Evolutionary conservation across 2,329 filamentous ascomycete species (phyloP).

Genomic region (Hypoxylon sp.): DNA sequence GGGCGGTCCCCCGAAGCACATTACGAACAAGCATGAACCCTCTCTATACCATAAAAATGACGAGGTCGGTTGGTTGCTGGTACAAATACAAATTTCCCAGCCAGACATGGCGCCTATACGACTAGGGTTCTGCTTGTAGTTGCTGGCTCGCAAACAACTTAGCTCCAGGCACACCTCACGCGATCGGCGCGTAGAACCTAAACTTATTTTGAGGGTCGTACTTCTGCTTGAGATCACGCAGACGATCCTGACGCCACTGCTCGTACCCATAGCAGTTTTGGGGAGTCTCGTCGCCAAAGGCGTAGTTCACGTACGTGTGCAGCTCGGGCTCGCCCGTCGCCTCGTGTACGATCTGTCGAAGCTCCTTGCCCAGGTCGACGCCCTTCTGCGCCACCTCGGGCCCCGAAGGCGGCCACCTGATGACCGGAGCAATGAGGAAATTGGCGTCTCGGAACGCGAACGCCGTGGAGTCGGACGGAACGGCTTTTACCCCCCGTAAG

Average conservation of each 20-base stretch:
- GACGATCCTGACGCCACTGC: constrained; percentile 48
- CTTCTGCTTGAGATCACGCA: constrained; percentile 47
- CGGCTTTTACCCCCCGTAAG: constrained; percentile 29
- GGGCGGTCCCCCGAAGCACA: no score
- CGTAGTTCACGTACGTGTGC: constrained; percentile 49
- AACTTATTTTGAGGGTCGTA: constrained; percentile 47
- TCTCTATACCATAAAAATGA: no score
- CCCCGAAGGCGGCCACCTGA: constrained; percentile 43
- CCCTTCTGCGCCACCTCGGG: constrained; percentile 39
- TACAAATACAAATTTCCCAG: no score
- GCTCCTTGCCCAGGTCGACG: constrained; percentile 38
- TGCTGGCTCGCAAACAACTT: no score
- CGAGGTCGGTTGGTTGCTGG: no score
- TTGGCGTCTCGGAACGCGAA: constrained; percentile 30
- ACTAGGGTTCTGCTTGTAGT: no score
- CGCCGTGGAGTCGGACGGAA: constrained; percentile 30
- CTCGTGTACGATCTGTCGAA: constrained; percentile 40
- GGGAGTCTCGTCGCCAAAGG: constrained; percentile 42
- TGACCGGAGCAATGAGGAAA: constrained; percentile 36
- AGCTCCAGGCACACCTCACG: no score
- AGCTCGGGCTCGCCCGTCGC: constrained; percentile 34
- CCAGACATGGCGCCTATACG: no score
- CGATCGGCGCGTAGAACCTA: constrained; percentile 43
- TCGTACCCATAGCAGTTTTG: constrained; percentile 50
- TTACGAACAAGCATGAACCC: no score